phyloP scores from a whole-genome alignment of 768 basidiomycete species.

The Macrolepiota albuminosa region DNA sequence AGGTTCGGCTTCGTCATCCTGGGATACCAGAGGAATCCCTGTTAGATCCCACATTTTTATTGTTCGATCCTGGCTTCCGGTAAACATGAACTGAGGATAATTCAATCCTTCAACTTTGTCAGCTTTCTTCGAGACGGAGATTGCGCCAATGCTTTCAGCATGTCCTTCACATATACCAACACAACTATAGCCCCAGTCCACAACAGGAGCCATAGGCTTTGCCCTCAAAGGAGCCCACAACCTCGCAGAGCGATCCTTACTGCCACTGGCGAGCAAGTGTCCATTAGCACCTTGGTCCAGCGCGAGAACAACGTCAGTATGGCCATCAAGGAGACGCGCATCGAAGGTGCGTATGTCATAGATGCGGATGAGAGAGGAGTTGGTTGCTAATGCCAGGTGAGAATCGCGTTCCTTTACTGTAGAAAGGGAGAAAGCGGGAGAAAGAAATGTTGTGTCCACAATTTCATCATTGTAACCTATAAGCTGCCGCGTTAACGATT shows the following conservation, averaged over 20 bases:
- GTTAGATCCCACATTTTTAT: constrained; percentile 99
- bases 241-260: constrained; percentile 87
- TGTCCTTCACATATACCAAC: constrained; percentile 91
- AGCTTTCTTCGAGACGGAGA: constrained; percentile 69
- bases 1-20: constrained; percentile 22
- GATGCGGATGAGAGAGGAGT: constrained; percentile 90
- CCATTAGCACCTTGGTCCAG: constrained; percentile 69
- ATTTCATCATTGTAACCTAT: constrained; percentile 99
- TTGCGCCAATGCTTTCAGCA: constrained; percentile 87
- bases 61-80: constrained; percentile 94
- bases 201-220: constrained; percentile 7
- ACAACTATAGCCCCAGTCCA: constrained; percentile 61
- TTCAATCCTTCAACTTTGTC: constrained; percentile 23
- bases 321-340: constrained; percentile 82
- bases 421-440: constrained; percentile 23
- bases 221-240: constrained; percentile 60
- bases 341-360: constrained; percentile 77
- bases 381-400: constrained; percentile 92
- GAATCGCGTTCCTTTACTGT: constrained; percentile 41
- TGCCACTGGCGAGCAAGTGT: constrained; percentile 78
- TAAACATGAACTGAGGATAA: constrained; percentile 72
- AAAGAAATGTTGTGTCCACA: constrained; percentile 82
- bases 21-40: constrained; percentile 31
- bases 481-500: constrained; percentile 67
- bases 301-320: constrained; percentile 87